phyloP scores from a whole-genome alignment of 2,329 filamentous ascomycete species.

The Neospermospora avenae region DNA sequence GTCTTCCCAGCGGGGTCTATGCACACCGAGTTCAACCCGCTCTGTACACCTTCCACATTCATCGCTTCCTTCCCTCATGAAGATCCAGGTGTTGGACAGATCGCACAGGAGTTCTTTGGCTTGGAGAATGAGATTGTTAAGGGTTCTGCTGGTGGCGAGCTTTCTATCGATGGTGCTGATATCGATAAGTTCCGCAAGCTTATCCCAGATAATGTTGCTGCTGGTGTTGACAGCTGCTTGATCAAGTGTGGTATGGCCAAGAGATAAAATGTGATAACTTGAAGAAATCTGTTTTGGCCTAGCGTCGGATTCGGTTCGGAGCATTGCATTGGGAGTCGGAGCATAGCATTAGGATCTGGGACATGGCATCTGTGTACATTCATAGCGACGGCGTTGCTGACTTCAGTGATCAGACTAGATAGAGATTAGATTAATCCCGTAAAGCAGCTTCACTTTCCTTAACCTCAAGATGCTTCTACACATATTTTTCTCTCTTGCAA shows the following conservation, averaged over 20 bases:
- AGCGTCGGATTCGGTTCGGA: neutral
- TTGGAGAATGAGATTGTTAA: slow-evolving; percentile 36
- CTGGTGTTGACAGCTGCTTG: slow-evolving; percentile 44
- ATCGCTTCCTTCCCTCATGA: slow-evolving; percentile 42
- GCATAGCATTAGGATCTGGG: neutral
- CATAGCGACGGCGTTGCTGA: slow-evolving; percentile 4
- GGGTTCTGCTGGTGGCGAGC: slow-evolving; percentile 29
- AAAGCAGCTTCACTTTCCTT: neutral
- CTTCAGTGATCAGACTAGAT: neutral
- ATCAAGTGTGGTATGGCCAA: slow-evolving; percentile 39
- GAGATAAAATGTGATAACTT: slow-evolving; percentile 18
- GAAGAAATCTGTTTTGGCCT: neutral
- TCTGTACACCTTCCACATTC: slow-evolving; percentile 48
- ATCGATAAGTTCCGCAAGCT: slow-evolving; percentile 33
- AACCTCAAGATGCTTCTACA: neutral
- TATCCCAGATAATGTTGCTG: slow-evolving; percentile 42
- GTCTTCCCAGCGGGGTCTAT: slow-evolving; percentile 52
- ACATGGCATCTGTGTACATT: neutral
- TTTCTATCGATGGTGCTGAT: slow-evolving; percentile 33
- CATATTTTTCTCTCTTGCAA: neutral
- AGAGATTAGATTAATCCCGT: neutral
- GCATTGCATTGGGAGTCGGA: neutral
- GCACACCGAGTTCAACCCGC: slow-evolving; percentile 55
- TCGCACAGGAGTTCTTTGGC: slow-evolving; percentile 39
- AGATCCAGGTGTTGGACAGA: slow-evolving; percentile 37